phyloP scores from a whole-genome alignment of 306 rosid species.

The Quercus bicolor region DNA sequence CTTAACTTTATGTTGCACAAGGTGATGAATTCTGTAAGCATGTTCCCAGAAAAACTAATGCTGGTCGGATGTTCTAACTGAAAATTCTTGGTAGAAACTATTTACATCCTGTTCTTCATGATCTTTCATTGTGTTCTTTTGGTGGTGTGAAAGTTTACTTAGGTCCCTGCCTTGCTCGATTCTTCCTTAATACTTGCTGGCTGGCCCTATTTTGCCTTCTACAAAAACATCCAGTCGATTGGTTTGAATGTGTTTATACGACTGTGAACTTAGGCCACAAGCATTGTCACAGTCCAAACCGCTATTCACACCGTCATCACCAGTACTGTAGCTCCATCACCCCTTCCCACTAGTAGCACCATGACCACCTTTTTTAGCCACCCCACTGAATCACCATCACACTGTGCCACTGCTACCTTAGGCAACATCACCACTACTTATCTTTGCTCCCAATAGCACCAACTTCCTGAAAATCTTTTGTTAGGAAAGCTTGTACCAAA shows the following conservation, averaged over 20 bases:
- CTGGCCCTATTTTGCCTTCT: not conserved
- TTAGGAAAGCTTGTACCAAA: too few species aligned
- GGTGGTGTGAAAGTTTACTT: constrained; percentile 3
- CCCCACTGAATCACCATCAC: not conserved
- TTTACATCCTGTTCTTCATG: constrained; percentile 13
- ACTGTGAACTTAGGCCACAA: too few species aligned
- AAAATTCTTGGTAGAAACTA: constrained; percentile 37
- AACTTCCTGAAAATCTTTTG: too few species aligned
- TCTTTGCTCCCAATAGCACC: too few species aligned
- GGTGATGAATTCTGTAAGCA: constrained; percentile 31
- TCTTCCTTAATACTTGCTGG: not conserved
- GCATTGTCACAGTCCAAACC: too few species aligned
- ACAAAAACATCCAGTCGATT: too few species aligned
- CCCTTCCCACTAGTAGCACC: too few species aligned
- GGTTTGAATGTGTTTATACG: too few species aligned
- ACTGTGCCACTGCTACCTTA: not conserved
- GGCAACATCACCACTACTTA: not conserved
- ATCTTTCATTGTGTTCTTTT: constrained; percentile 12
- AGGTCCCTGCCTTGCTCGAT: not conserved
- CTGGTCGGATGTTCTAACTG: constrained; percentile 38
- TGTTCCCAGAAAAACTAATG: constrained; percentile 29
- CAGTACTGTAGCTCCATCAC: too few species aligned
- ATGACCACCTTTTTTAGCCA: too few species aligned
- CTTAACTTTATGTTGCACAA: constrained; percentile 45
- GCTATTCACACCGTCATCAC: too few species aligned